These are phyloP conservation scores for Russula emetica DNA, from an alignment of 768 basidiomycete genomes.

Conservation along the genomic window DNA sequence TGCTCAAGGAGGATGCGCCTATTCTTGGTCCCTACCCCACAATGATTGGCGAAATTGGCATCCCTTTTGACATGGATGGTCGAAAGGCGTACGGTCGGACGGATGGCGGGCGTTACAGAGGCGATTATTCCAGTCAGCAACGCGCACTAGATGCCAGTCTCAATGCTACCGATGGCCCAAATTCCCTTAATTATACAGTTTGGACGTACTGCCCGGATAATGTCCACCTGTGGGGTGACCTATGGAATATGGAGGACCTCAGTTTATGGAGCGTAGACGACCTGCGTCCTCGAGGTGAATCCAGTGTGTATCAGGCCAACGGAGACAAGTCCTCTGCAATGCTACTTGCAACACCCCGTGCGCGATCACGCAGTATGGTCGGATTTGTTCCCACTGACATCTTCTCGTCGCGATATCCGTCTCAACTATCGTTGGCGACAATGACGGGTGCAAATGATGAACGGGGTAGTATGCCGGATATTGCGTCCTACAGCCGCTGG, in stretches of 20 bases:
- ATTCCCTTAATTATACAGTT: conserved; percentile 72
- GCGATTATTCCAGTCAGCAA: conserved; percentile 75
- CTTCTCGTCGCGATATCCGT: conserved; percentile 30
- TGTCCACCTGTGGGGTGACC: conserved; percentile 86
- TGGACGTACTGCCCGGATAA: conserved; percentile 89
- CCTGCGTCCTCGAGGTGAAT: conserved; percentile 34
- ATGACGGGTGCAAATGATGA: conserved; percentile 30
- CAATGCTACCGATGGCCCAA: conserved; percentile 72
- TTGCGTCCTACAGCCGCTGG: conserved; percentile 36
- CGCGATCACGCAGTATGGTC: conserved; percentile 15
- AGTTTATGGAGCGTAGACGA: conserved; percentile 85
- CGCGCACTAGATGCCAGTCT: conserved; percentile 83
- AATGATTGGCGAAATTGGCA: conserved; percentile 93
- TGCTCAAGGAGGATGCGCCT: conserved; percentile 67
- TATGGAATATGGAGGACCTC: conserved; percentile 95
- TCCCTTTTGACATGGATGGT: conserved; percentile 89
- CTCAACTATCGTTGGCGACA: conserved; percentile 39
- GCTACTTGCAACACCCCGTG: conserved; percentile 35
- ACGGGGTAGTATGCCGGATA: conserved; percentile 19
- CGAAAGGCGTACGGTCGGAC: conserved; percentile 81
- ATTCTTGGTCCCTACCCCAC: conserved; percentile 76
- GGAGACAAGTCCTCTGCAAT: conserved; percentile 40
- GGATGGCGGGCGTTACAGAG: conserved; percentile 59
- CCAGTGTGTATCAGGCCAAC: conserved; percentile 31
- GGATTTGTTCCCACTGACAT: background rate